A percentile compares a stretch with the other conserved stretches of the same genome.
These are phyloP conservation scores for Dysphania ambrosioides DNA, from an alignment of 148 eudicot species.

Conservation along the genomic window DNA sequence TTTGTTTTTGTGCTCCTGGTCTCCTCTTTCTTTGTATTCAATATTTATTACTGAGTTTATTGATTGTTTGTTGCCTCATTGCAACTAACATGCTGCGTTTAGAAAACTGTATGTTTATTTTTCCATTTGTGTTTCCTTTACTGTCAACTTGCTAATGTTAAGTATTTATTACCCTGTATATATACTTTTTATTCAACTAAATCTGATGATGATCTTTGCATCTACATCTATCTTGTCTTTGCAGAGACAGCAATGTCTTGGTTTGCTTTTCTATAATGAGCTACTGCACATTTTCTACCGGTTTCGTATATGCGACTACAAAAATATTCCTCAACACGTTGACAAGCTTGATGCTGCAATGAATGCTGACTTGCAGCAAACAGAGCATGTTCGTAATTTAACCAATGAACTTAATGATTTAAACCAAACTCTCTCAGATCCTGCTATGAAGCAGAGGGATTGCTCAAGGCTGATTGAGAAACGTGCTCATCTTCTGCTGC, in stretches of 20 bases:
- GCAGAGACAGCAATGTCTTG: constrained; percentile 73
- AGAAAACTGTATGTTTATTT: neutral
- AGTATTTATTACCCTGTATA: too few relatives aligned
- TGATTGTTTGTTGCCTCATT: neutral
- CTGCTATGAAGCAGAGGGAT: constrained; percentile 54
- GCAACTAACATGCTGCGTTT: neutral
- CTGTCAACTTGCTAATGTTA: neutral
- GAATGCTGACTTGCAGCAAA: constrained; percentile 76
- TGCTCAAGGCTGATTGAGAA: constrained; percentile 50
- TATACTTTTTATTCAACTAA: too few relatives aligned
- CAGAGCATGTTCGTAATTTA: constrained; percentile 45
- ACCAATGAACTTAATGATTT: constrained; percentile 57
- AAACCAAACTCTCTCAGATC: constrained; percentile 46
- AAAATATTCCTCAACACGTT: constrained; percentile 74
- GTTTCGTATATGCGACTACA: constrained; percentile 90
- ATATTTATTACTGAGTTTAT: neutral
- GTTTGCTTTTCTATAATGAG: constrained; percentile 84
- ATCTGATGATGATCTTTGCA: neutral
- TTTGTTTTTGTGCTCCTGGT: neutral
- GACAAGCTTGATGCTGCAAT: constrained; percentile 82
- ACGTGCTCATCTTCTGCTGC: constrained; percentile 64
- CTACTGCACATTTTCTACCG: constrained; percentile 84
- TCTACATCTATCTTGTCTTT: constrained; percentile 12
- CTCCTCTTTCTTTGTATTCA: neutral
- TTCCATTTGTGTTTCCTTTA: neutral